Conservation (phyloP, 2,329 filamentous ascomycete species). For the Annulohypoxylon truncatum region DNA sequence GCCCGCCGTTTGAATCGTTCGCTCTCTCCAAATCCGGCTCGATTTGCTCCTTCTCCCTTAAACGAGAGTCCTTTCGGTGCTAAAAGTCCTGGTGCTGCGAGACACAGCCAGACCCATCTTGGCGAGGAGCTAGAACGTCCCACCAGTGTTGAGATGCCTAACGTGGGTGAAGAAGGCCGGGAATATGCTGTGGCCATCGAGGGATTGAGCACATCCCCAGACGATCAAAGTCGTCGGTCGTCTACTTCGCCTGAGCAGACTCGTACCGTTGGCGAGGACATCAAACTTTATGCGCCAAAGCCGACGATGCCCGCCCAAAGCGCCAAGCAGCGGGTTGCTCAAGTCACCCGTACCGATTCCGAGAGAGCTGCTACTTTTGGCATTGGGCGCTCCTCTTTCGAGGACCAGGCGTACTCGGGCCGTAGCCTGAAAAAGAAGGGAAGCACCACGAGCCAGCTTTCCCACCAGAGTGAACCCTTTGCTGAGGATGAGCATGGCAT, state of each 20-base stretch:
- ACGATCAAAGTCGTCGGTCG: conserved; percentile 46
- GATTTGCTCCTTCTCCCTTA: conserved; percentile 86
- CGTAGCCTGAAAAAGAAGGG: conserved; percentile 71
- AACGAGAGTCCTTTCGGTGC: conserved; percentile 73
- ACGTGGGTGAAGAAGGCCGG: conserved; percentile 87
- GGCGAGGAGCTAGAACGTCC: conserved; percentile 68
- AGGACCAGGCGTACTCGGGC: conserved; percentile 62
- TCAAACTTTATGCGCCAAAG: conserved; percentile 89
- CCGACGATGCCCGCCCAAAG: conserved; percentile 84
- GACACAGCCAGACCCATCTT: conserved; percentile 53
- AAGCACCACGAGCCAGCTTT: conserved; percentile 65
- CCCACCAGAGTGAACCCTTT: conserved; percentile 62
- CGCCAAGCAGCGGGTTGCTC: conserved; percentile 84
- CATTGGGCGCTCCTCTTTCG: conserved; percentile 74
- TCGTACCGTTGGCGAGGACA: conserved; percentile 79
- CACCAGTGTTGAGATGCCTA: conserved; percentile 83
- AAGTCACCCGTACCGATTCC: conserved; percentile 93
- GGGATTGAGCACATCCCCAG: conserved; percentile 59
- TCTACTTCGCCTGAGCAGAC: conserved; percentile 74
- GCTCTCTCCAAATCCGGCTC: conserved; percentile 79
- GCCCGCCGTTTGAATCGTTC: conserved; percentile 78
- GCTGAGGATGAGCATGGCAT: conserved; percentile 85
- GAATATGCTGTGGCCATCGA: conserved; percentile 78
- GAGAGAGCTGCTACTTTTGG: conserved; percentile 85
- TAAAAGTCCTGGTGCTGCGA: conserved; percentile 54